These are phyloP conservation scores for Curvularia sp. DNA, from an alignment of 2,329 filamentous ascomycete species.

Conservation along the genomic window DNA sequence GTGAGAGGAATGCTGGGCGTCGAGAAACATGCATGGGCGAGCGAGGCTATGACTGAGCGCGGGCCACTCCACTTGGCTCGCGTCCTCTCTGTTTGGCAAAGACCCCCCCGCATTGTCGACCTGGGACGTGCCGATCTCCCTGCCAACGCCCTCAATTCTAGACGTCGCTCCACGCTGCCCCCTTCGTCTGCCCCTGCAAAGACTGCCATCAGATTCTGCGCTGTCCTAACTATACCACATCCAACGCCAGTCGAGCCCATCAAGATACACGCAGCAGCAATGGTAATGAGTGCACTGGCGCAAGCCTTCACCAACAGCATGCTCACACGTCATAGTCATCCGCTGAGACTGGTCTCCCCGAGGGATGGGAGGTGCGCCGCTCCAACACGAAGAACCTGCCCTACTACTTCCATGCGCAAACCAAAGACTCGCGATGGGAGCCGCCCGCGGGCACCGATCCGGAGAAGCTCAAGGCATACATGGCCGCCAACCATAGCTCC, in stretches of 20 bases:
- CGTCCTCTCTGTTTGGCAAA: constrained; percentile 17
- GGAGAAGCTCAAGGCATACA: constrained; percentile 91
- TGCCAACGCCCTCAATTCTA: constrained; percentile 19
- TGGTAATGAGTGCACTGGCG: constrained; percentile 42
- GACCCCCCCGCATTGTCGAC: constrained; percentile 29
- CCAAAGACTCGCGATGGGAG: constrained; percentile 94
- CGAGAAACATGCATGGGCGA: neutral
- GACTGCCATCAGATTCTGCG: constrained; percentile 11
- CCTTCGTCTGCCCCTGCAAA: constrained; percentile 6
- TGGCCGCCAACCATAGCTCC: constrained; percentile 83
- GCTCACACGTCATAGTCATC: constrained; percentile 41
- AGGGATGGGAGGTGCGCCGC: constrained; percentile 93
- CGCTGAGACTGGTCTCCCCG: constrained; percentile 69
- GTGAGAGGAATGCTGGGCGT: constrained; percentile 1
- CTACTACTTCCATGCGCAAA: constrained; percentile 93
- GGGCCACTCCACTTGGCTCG: constrained; percentile 16
- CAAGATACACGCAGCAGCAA: constrained; percentile 18
- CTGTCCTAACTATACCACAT: neutral
- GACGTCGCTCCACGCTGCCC: constrained; percentile 17
- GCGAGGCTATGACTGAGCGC: constrained; percentile 5
- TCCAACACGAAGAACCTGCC: constrained; percentile 98
- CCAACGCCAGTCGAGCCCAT: constrained; percentile 4
- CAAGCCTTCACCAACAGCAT: constrained; percentile 11
- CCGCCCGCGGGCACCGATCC: constrained; percentile 87
- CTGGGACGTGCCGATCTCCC: constrained; percentile 30